Evolutionary conservation across 345 rosid genomes (phyloP), one percentile per base, ranked within the genome.

Genomic region (Dimocarpus longan): DNA sequence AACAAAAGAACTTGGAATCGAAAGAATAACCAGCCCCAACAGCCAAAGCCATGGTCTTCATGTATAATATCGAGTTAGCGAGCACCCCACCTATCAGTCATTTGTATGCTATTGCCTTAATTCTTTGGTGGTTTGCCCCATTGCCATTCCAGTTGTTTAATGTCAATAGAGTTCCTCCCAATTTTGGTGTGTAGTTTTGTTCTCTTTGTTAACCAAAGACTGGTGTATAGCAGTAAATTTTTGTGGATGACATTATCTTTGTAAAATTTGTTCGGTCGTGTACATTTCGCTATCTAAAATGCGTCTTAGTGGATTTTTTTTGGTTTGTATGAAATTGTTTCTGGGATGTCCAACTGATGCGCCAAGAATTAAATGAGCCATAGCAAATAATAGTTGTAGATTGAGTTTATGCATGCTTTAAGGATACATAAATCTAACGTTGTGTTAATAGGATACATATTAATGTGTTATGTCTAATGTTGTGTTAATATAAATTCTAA

Each of bases 1-100:
- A 32, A 84, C 93, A 74, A 92, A 90, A 83, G 95, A 97, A 85
- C 91, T 97, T 70, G 98, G 95, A 81, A 91, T 91, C 22, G 93
- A 62, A 71, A 94, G 86, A 92, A 56, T 44, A 64, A 11, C 0
- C 26, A 48, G 19, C 28, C 24, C 60, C 22, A 18, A 24, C 62
- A 73, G 39, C 57, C n/a, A 11, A 6, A 4, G 5, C 37, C 44
- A 5, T n/a, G 15, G 24, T 2, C 50, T 28, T 72, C 76, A 50
- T 32, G 28, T 62, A 59, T 73, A 37, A 74, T 70, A 48, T 70
- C 54, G 63, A 66, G 56, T 54, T 52, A 66, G 67, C 42, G 66
- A 73, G 71, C 9, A 69, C 52, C 48, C 62, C 24, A n/a, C 2
- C 19, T 5, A 70, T 42, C 24, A 4, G 50, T 42, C 70, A 57